Evolutionary conservation across 1,284 basidiomycete genomes (phyloP).

Genomic region (Ceraceosorus guamensis): DNA sequence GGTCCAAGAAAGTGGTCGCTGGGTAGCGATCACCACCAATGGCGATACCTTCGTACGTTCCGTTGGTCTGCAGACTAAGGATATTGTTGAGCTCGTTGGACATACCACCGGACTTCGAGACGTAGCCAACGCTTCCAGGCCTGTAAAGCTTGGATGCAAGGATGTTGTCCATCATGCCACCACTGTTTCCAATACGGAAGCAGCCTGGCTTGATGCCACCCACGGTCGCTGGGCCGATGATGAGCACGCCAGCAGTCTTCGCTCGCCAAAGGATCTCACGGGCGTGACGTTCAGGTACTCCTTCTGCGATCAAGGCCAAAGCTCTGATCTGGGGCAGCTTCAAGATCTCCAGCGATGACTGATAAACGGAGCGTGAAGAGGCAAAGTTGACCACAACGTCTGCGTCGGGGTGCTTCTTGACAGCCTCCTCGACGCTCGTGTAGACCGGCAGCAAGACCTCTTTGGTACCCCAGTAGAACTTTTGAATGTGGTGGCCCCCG

Average conservation of each 20-base stretch:
- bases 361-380: constrained; percentile 86
- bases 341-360: constrained; percentile 84
- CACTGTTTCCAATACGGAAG: constrained; percentile 98
- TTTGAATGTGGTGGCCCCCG: constrained; percentile 98
- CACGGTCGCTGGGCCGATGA: constrained; percentile 96
- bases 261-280: constrained; percentile 90
- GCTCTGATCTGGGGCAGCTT: constrained; percentile 65
- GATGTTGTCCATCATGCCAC: constrained; percentile 99
- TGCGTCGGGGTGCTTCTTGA: constrained; percentile 89
- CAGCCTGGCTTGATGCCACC: constrained; percentile 99
- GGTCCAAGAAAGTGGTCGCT: constrained; percentile 97
- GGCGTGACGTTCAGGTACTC: constrained; percentile 95
- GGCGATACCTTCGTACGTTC: constrained; percentile 98
- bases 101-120: constrained; percentile 99
- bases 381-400: constrained; percentile 99
- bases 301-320: constrained; percentile 93
- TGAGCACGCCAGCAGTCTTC: constrained; percentile 75
- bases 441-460: constrained; percentile 97
- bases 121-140: constrained; percentile 92
- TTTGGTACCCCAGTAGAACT: constrained; percentile 99
- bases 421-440: constrained; percentile 83
- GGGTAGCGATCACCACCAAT: constrained; percentile 99
- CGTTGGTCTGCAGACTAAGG: constrained; percentile 91
- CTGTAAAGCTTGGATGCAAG: constrained; percentile 98
- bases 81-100: constrained; percentile 99